These are phyloP conservation scores for Protomyces gravidus DNA, from an alignment of 1,139 yeast genomes.

Conservation along the genomic window DNA sequence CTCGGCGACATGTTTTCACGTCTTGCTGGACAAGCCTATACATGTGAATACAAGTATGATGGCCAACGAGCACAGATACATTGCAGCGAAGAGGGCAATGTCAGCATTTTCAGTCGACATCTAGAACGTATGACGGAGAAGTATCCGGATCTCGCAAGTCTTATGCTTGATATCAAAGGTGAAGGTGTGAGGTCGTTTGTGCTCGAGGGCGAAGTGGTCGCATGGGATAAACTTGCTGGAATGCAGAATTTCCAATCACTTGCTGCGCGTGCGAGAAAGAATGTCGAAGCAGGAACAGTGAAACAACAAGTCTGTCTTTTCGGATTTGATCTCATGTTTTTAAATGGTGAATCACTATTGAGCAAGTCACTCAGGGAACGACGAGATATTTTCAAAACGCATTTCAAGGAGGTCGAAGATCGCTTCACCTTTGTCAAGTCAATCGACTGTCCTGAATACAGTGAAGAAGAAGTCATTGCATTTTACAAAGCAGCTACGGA, in stretches of 20 bases:
- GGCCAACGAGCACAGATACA: constrained; percentile 98
- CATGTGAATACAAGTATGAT: constrained; percentile 94
- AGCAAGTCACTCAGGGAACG: constrained; percentile 65
- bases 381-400: constrained; percentile 54
- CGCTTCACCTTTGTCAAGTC: constrained; percentile 76
- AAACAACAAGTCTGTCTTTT: constrained; percentile 87
- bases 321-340: constrained; percentile 79
- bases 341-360: constrained; percentile 64
- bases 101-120: constrained; percentile 82
- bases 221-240: constrained; percentile 74
- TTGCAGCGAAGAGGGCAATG: constrained; percentile 57
- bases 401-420: constrained; percentile 64
- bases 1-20: constrained; percentile 83
- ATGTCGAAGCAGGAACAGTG: constrained; percentile 78
- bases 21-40: constrained; percentile 64
- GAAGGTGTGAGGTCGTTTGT: constrained; percentile 32
- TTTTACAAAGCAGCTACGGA: constrained; percentile 85
- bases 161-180: constrained; percentile 19
- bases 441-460: constrained; percentile 55
- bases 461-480: constrained; percentile 65
- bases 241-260: constrained; percentile 87
- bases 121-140: constrained; percentile 96
- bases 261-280: constrained; percentile 90
- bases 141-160: constrained; percentile 78
- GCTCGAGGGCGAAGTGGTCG: constrained; percentile 87